Evolutionary conservation across 208 protist species (phyloP), one percentile per base, ranked within the genome.

Genomic region (Jaenimonas drosophilae): DNA sequence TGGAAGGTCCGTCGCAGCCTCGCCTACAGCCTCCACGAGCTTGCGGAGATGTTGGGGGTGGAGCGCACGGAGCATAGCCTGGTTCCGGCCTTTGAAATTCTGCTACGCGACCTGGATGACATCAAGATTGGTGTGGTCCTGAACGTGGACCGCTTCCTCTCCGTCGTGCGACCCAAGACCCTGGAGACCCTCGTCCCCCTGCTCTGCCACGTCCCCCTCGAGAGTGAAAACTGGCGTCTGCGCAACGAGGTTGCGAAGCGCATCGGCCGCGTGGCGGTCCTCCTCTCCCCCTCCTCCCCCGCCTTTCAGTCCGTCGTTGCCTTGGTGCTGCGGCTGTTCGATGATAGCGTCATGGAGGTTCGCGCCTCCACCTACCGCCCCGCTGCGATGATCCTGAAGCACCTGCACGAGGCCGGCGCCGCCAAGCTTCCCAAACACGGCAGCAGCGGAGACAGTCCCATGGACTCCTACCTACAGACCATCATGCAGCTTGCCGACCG

Each of bases 1-100:
- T 97, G 88, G 88, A 97, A 97, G 65, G 96, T 98, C 37, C 76
- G 95, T 57, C 90, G 88, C 61, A 91, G 89, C 26, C 76, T 98
- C 20, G 86, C 95, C 4, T 88, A 89, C 65, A 96, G 88, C 29
- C 67, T 98, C 23, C 96, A 97, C 68, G 94, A 97, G 62, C 55
- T 98, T 33, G 94, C 94, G 4, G 39, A 53, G 29, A 78, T 98
- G 40, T 60, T 98, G 20, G 91, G 91, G 23, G 68, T 65, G 27
- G 81, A 91, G 41, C 54, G 96, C 17, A 85, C 88, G 1, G 89
- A 97, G 52, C 37, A 69, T 30, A 58, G 62, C 20, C 70, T 98
- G 9, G 76, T 93, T 16, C 70, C 69, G 3, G 79, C 87, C 9
- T 96, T 98, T 59, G 87, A 97, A 51, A 37, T 96, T 23, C 91